These are phyloP conservation scores for Phytophthora cactorum DNA, from an alignment of 352 stramenopile species.

Conservation along the genomic window DNA sequence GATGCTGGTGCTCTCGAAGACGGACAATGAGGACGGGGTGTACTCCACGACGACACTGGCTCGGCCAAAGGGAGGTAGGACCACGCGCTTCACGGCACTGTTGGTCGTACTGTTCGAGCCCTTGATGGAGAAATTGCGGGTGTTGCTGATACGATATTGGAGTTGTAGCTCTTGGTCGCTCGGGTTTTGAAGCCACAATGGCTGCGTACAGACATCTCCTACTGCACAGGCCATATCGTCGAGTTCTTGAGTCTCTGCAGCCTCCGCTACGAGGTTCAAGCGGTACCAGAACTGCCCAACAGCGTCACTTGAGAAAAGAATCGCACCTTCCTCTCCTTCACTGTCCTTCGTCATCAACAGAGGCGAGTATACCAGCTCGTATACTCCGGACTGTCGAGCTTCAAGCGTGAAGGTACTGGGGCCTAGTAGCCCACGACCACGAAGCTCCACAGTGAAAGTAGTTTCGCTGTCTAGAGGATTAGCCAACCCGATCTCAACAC, in stretches of 20 bases:
- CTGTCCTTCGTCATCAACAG: conserved; percentile 55
- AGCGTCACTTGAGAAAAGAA: conserved; percentile 90
- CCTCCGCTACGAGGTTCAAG: conserved; percentile 77
- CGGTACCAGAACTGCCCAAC: conserved; percentile 96
- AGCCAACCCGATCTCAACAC: conserved; percentile 89
- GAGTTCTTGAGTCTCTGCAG: conserved; percentile 54
- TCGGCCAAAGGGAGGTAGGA: conserved; percentile 74
- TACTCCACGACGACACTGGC: conserved; percentile 85
- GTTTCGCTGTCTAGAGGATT: conserved; percentile 91
- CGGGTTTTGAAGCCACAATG: conserved; percentile 91
- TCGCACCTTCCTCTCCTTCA: conserved; percentile 65
- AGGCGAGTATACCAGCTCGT: conserved; percentile 93
- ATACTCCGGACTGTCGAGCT: conserved; percentile 73
- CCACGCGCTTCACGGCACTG: conserved; percentile 31
- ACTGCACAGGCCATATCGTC: conserved; percentile 87
- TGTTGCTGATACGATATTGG: conserved; percentile 74
- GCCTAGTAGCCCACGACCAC: conserved; percentile 88
- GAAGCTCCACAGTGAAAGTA: conserved; percentile 85
- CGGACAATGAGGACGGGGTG: conserved; percentile 88
- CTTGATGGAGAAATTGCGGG: conserved; percentile 91
- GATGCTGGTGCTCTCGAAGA: conserved; percentile 75
- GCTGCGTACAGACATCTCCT: conserved; percentile 75
- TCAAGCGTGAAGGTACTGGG: conserved; percentile 74
- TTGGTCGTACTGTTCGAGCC: conserved; percentile 17
- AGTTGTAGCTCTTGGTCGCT: conserved; percentile 80